Conservation (phyloP, 2,329 filamentous ascomycete species). For the Fusarium oligoseptatum region DNA sequence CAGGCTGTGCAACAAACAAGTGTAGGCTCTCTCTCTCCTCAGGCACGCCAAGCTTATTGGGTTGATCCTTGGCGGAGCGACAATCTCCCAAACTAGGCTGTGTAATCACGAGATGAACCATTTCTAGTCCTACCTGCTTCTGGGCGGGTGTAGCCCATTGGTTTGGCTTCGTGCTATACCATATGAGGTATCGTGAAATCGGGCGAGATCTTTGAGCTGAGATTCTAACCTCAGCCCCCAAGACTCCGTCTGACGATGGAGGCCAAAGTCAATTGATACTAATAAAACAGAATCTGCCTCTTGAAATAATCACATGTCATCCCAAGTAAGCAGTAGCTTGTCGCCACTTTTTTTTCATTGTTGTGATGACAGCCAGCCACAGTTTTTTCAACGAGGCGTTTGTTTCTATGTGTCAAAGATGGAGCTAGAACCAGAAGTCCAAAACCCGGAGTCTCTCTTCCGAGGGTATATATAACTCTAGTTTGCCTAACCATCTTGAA, state of each 20-base stretch:
- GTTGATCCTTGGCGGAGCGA: background rate
- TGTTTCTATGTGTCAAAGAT: background rate
- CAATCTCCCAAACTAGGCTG: background rate
- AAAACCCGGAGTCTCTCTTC: background rate
- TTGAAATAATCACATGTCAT: background rate
- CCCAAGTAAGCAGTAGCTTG: background rate
- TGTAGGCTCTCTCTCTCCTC: background rate
- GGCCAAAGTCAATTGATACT: background rate
- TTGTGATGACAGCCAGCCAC: background rate
- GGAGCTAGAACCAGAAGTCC: background rate
- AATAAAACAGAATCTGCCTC: background rate
- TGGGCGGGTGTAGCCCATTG: background rate
- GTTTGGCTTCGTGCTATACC: background rate
- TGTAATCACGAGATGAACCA: background rate
- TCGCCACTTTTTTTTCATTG: background rate
- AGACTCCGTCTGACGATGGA: background rate
- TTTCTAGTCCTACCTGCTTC: background rate
- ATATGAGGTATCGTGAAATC: background rate
- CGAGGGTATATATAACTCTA: background rate
- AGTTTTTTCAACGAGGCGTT: background rate
- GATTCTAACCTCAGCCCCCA: background rate
- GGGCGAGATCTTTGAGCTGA: background rate
- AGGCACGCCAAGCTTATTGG: background rate
- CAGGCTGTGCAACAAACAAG: background rate
- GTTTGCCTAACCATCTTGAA: background rate